Evolutionary conservation across 495 filamentous ascomycete genomes (phyloP), one percentile per base, ranked within the genome.

Genomic region (Penicillium salamii): DNA sequence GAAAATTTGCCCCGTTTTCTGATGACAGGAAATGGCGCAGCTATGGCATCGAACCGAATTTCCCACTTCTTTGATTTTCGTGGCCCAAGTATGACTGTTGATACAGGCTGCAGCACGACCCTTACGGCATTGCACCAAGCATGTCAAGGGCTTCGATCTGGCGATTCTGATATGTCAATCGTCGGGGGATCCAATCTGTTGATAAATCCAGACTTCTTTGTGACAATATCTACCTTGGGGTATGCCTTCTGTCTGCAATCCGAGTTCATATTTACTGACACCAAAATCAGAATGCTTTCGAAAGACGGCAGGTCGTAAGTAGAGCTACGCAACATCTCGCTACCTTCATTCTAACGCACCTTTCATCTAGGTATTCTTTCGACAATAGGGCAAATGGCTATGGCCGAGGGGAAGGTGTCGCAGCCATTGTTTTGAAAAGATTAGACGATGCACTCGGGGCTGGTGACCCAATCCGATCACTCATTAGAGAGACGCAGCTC

Each of bases 41-140:
- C 63, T 13, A 68, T 77, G n/a, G 42, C 73, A 1, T 65, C 78
- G 2, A 78, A 80, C 46, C 65, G 78, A 0, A 44, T 82, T 0
- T 75, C 70, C 0, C 73, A 76, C 31, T 74, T 78, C 46, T 80
- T 75, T 50, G 70, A 81, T 51, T 58, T 77, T 20, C 54, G 56
- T 0, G 79, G 77, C 1, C 73, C 79, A 1, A 69, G 65, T 34
- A 65, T 80, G 41, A 72, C 72, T 0, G 50, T 79, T 1, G 77
- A 81, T 50, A 80, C 78, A 0, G 78, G 70, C 0, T 81, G 78
- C 49, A 79, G 77, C 4, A 69, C 67, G 1, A 69, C 68, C 5
- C 49, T 79, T 21, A 63, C 66, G 1, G 76, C 74, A 0, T 42
- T 80, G 2, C 71, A 81, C 44, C 53, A 61, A 21, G 78, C 63